Evolutionary conservation across 179 eudicot genomes (phyloP).

Genomic region (Camellia oleifera): DNA sequence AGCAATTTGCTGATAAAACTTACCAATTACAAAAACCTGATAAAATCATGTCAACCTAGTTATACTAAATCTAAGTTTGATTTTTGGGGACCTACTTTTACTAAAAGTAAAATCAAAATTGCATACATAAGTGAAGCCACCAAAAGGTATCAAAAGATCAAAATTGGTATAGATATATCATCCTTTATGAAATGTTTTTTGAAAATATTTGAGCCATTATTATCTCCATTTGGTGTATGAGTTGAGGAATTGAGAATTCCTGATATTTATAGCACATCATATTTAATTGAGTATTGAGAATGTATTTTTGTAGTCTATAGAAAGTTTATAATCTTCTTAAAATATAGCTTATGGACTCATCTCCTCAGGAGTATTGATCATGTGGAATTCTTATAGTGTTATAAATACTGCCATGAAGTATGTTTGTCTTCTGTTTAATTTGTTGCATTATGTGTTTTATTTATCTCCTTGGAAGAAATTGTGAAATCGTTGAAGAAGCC

Average conservation of each 20-base stretch:
- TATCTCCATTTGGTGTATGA: neutral
- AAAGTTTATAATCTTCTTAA: neutral
- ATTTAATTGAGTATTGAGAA: neutral
- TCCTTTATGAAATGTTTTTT: too few species aligned
- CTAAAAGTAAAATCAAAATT: neutral
- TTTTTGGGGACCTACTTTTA: neutral
- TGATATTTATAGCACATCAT: neutral
- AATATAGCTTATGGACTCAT: neutral
- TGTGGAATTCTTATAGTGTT: neutral
- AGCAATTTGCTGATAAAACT: too few species aligned
- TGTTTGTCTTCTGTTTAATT: neutral
- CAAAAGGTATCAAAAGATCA: neutral
- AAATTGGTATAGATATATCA: too few species aligned
- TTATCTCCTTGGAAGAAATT: conserved; percentile 1
- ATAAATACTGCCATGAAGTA: neutral
- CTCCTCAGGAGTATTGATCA: neutral
- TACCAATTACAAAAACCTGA: neutral
- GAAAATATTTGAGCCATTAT: too few species aligned
- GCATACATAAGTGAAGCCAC: neutral
- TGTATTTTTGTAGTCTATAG: neutral
- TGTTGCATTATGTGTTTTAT: neutral
- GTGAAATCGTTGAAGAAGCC: neutral
- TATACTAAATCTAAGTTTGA: neutral
- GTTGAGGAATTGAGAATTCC: neutral
- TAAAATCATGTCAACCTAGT: neutral